Conservation (phyloP, 2,329 filamentous ascomycete genomes). For the Paraconiothyrium brasiliense region DNA sequence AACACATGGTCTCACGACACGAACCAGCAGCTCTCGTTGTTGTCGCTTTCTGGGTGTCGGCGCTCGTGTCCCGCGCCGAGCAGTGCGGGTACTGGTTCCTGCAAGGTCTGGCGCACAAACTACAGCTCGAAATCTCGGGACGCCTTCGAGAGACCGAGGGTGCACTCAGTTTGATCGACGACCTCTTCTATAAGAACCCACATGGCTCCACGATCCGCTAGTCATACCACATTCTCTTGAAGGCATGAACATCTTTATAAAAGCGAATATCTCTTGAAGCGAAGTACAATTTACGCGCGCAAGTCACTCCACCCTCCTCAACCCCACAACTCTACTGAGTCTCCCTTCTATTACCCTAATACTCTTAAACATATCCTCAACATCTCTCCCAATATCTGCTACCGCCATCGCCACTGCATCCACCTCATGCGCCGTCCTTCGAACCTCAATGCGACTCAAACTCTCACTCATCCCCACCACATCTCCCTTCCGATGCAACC, state of each 20-base stretch:
- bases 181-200: not conserved
- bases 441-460: slow-evolving; percentile 50
- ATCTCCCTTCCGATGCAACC: slow-evolving; percentile 50
- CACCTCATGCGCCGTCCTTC: slow-evolving; percentile 47
- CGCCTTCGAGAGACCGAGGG: not conserved
- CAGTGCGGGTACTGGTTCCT: slow-evolving; percentile 34
- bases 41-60: slow-evolving; percentile 34
- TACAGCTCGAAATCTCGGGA: not conserved
- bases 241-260: too few relatives aligned
- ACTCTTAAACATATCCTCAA: slow-evolving; percentile 27
- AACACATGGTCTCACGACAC: slow-evolving; percentile 24
- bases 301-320: slow-evolving; percentile 31
- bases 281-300: not conserved
- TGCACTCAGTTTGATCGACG: slow-evolving; percentile 1
- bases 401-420: slow-evolving; percentile 33
- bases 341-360: slow-evolving; percentile 29
- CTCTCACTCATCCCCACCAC: slow-evolving; percentile 47
- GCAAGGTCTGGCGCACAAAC: slow-evolving; percentile 8
- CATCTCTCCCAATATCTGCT: slow-evolving; percentile 30
- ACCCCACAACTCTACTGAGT: slow-evolving; percentile 33
- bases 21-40: slow-evolving; percentile 35
- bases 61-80: slow-evolving; percentile 28
- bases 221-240: not conserved
- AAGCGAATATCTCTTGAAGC: not conserved
- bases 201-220: not conserved